Evolutionary conservation across 139 green algal species (phyloP).

Genomic region (Picochlorum sp.): DNA sequence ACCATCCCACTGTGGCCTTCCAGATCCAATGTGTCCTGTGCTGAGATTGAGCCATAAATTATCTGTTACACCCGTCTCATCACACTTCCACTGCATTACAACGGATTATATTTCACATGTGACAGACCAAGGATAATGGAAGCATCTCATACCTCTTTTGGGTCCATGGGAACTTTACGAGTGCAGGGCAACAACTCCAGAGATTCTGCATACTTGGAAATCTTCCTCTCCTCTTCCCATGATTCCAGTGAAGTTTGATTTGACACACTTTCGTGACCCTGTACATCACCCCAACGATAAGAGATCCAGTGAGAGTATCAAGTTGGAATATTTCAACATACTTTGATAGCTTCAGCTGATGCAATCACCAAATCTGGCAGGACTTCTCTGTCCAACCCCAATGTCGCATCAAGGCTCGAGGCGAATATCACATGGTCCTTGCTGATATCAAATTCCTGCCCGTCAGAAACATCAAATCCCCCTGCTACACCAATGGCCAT

Average conservation of each 20-base stretch:
- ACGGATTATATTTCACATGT: neutral
- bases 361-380: too few relatives aligned
- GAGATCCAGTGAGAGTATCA: too few relatives aligned
- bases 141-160: conserved; percentile 24
- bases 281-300: conserved; percentile 9
- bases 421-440: conserved; percentile 16
- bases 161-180: conserved; percentile 65
- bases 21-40: conserved; percentile 90
- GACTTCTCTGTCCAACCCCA: too few relatives aligned
- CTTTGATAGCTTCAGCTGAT: too few relatives aligned
- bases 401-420: too few relatives aligned
- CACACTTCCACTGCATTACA: conserved; percentile 74
- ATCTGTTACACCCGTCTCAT: conserved; percentile 74
- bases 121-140: neutral
- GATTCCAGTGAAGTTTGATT: conserved; percentile 35
- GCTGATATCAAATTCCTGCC: conserved; percentile 27
- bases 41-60: conserved; percentile 99
- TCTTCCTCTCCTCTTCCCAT: conserved; percentile 71
- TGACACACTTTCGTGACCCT: conserved; percentile 65
- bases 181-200: conserved; percentile 72
- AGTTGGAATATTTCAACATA: too few relatives aligned
- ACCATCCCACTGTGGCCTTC: conserved; percentile 73
- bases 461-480: too few relatives aligned
- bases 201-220: conserved; percentile 74
- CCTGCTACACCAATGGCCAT: conserved; percentile 54